phyloP scores from a whole-genome alignment of 2,329 filamentous ascomycete species.

The Sarocladium brachiariae region DNA sequence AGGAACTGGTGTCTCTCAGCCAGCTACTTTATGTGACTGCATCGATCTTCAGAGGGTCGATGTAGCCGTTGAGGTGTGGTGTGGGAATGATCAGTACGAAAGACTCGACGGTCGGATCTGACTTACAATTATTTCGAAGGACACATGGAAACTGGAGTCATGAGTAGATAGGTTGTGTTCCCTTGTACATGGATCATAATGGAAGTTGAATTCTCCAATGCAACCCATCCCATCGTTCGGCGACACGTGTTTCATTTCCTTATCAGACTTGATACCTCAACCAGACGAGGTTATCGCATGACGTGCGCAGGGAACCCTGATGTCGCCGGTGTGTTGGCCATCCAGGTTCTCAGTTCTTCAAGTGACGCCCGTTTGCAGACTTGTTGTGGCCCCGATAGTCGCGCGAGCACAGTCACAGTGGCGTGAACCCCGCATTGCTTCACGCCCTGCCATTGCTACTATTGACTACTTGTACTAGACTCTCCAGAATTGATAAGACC shows the following conservation, averaged over 20 bases:
- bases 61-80: not conserved
- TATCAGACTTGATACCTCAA: too few relatives aligned
- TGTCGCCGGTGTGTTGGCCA: not conserved
- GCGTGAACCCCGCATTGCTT: not conserved
- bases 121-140: constrained; percentile 1
- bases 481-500: too few relatives aligned
- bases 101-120: constrained; percentile 7
- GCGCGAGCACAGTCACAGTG: too few relatives aligned
- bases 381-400: too few relatives aligned
- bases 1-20: too few relatives aligned
- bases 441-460: not conserved
- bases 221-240: too few relatives aligned
- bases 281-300: too few relatives aligned
- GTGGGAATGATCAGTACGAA: not conserved
- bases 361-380: not conserved
- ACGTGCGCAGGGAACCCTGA: constrained; percentile 3
- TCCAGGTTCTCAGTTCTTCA: not conserved
- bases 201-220: constrained; percentile 9
- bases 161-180: constrained; percentile 11
- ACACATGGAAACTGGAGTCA: constrained; percentile 3
- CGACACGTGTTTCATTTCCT: too few relatives aligned
- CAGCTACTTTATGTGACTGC: not conserved
- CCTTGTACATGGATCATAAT: constrained; percentile 19
- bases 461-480: too few relatives aligned
- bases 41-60: not conserved